A percentile compares a stretch with the other conserved stretches of the same genome.
These are phyloP conservation scores for Yamadazyma kitorensis DNA, from an alignment of 805 yeast genomes.

Conservation along the genomic window DNA sequence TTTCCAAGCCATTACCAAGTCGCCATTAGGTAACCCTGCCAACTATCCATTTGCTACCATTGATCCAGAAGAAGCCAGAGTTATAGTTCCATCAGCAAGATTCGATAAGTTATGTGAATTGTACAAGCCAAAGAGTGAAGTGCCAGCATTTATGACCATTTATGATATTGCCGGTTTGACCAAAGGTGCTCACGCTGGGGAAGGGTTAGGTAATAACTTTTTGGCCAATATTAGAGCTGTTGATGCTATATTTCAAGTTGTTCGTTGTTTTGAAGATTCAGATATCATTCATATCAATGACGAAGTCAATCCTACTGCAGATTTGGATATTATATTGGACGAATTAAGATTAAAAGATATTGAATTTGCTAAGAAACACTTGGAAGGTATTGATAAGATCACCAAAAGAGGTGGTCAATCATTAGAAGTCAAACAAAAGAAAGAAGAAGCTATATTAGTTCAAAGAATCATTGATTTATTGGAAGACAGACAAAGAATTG, in stretches of 20 bases:
- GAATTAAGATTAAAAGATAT: conserved; percentile 96
- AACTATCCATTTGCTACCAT: conserved; percentile 73
- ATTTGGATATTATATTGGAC: conserved; percentile 84
- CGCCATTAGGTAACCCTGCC: conserved; percentile 55
- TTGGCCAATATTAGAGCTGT: conserved; percentile 66
- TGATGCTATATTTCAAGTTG: conserved; percentile 69
- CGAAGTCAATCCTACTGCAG: conserved; percentile 88
- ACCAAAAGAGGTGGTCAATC: conserved; percentile 87
- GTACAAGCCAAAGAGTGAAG: conserved; percentile 47
- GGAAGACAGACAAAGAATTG: conserved; percentile 83
- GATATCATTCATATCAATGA: conserved; percentile 69
- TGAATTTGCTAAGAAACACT: conserved; percentile 84
- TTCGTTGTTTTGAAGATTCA: conserved; percentile 59
- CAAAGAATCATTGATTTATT: conserved; percentile 71
- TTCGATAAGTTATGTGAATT: conserved; percentile 47
- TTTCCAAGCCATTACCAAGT: conserved; percentile 55
- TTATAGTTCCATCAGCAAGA: conserved; percentile 49
- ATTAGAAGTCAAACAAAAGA: conserved; percentile 83
- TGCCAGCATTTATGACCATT: conserved; percentile 56
- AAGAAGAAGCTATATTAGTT: conserved; percentile 77
- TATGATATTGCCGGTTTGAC: conserved; percentile 73
- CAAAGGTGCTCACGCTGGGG: conserved; percentile 60
- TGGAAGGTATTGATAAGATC: conserved; percentile 73
- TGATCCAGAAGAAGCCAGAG: conserved; percentile 66
- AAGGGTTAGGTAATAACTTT: conserved; percentile 74